Percentiles rank a stretch among this genome's conserved stretches.
Conservation (phyloP, 768 basidiomycete genomes). For the Xerocomellus chrysenteron region DNA sequence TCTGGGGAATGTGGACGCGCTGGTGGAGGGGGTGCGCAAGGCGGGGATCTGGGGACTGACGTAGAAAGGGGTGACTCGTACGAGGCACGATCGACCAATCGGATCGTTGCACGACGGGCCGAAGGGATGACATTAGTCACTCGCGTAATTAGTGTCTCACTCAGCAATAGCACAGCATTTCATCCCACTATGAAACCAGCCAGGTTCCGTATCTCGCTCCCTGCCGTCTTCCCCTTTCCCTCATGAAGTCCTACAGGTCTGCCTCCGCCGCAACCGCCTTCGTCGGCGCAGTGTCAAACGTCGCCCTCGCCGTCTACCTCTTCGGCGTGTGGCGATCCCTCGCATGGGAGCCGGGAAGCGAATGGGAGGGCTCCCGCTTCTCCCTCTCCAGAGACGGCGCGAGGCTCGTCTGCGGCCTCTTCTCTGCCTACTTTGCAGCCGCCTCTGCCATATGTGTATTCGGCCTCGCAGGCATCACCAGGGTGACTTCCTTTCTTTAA, state of each 20-base stretch:
- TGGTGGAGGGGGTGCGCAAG: conserved; percentile 83
- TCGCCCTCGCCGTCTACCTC: conserved; percentile 40
- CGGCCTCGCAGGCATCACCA: conserved; percentile 67
- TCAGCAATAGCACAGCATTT: conserved; percentile 10
- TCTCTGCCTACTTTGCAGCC: conserved; percentile 64
- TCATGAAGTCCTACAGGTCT: conserved; percentile 30
- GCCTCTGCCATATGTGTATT: conserved; percentile 63
- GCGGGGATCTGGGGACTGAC: conserved; percentile 85
- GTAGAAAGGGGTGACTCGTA: conserved; percentile 14
- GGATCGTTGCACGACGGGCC: neutral
- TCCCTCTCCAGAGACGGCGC: conserved; percentile 42
- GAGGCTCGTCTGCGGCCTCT: conserved; percentile 57
- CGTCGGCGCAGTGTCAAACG: conserved; percentile 41
- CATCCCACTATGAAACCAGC: conserved; percentile 5
- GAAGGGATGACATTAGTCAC: conserved; percentile 12
- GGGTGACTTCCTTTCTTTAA: conserved; percentile 41
- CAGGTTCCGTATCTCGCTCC: neutral
- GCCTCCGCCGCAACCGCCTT: conserved; percentile 38
- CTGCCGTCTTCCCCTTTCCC: neutral
- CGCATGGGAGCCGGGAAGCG: conserved; percentile 46
- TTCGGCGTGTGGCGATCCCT: conserved; percentile 45
- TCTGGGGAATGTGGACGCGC: conserved; percentile 88
- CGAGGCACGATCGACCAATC: neutral
- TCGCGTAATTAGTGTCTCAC: conserved; percentile 5
- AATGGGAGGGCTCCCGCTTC: conserved; percentile 47